Base-by-base conservation (phyloP, 1,139 yeast genomes). In the Sugiyamaella xylanicola region DNA sequence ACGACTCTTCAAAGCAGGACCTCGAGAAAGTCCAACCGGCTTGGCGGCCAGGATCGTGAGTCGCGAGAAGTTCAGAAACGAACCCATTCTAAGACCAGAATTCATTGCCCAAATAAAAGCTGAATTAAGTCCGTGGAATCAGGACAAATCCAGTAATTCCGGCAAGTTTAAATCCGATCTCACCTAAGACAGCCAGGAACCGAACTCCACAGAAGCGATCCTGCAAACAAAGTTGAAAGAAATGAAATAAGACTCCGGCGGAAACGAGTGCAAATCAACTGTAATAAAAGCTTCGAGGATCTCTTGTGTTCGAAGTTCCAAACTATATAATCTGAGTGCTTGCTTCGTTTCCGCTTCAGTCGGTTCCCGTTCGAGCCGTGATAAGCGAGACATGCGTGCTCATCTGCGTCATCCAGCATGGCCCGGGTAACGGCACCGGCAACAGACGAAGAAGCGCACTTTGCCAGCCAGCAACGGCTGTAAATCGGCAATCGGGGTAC, bases 401-500 rank as follows among this genome's bases (percentile, higher is more conserved):
- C 15, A n/a, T 32, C 37, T 32, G 37, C 13, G 37, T 8, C 15
- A 32, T 25, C 29, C 29, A 25, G 29, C 29, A 25, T 25, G 29
- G 37, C 37, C n/a, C 37, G 37, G 37, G 37, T 32, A 32, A 32
- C 37, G 5, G n/a, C n/a, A n/a, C n/a, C n/a, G n/a, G n/a, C n/a
- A n/a, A n/a, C n/a, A n/a, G n/a, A n/a, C n/a, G n/a, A n/a, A n/a
- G n/a, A n/a, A n/a, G n/a, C n/a, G n/a, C n/a, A n/a, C n/a, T n/a
- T n/a, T n/a, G n/a, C n/a, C n/a, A n/a, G n/a, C n/a, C n/a, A n/a
- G n/a, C n/a, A n/a, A n/a, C n/a, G n/a, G n/a, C n/a, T n/a, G n/a
- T n/a, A n/a, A n/a, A n/a, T n/a, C n/a, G n/a, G n/a, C n/a, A n/a
- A n/a, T n/a, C n/a, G n/a, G n/a, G n/a, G n/a, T n/a, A n/a, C n/a